Conservation (phyloP, 805 yeast genomes). For the Wickerhamiella slavikovae region DNA sequence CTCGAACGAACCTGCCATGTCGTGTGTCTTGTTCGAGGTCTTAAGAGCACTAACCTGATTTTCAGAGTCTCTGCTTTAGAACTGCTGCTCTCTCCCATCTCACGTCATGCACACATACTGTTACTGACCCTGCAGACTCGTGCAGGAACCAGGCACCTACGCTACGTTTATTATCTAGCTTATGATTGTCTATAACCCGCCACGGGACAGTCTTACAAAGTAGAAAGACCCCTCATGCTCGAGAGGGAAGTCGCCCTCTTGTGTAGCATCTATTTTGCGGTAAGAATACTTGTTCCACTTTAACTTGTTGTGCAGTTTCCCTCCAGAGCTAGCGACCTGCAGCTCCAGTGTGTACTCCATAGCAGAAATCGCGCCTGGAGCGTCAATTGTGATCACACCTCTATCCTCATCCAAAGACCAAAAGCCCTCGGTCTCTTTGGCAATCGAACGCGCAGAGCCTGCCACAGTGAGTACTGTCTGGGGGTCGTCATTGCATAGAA, state of each 20-base stretch:
- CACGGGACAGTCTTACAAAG: constrained; percentile 42
- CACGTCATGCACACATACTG: no score
- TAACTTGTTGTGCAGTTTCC: constrained; percentile 44
- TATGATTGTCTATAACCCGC: no score
- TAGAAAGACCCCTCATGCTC: constrained; percentile 61
- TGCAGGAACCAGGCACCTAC: background rate
- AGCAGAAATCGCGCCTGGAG: constrained; percentile 37
- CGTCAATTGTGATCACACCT: constrained; percentile 27
- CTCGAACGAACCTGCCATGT: constrained; percentile 35
- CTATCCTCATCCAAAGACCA: constrained; percentile 42
- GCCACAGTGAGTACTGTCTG: constrained; percentile 38
- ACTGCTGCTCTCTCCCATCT: no score
- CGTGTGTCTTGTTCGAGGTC: no score
- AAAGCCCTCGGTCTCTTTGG: constrained; percentile 13
- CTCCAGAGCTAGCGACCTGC: constrained; percentile 37
- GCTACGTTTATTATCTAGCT: background rate
- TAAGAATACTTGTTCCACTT: constrained; percentile 51
- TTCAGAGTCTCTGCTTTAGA: no score
- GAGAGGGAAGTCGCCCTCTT: constrained; percentile 32
- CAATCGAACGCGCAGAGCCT: constrained; percentile 13
- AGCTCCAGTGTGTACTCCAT: constrained; percentile 46
- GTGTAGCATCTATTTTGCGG: constrained; percentile 32
- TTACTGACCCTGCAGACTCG: background rate
- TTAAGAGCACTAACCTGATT: no score
- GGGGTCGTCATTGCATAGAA: constrained; percentile 59